phyloP scores from a whole-genome alignment of 2,329 filamentous ascomycete species.

The Nakataea oryzae region DNA sequence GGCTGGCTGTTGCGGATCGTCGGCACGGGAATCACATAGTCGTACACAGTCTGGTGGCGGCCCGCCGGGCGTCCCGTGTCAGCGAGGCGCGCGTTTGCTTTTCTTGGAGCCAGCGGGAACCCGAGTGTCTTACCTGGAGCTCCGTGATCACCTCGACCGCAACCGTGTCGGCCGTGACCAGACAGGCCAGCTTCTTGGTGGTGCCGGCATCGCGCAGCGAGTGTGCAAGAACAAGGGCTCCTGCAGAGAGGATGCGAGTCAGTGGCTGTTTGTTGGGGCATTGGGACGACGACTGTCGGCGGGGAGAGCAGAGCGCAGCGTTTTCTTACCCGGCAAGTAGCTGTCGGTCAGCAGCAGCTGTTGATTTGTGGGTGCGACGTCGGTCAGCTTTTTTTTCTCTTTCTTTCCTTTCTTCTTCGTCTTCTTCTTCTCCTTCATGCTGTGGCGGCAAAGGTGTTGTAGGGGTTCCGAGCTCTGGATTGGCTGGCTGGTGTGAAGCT shows the following conservation, averaged over 20 bases:
- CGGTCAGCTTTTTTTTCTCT: background rate
- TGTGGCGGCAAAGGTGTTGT: background rate
- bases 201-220: slow-evolving; percentile 87
- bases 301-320: too few species aligned
- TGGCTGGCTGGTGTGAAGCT: background rate
- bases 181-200: slow-evolving; percentile 71
- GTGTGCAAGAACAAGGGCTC: slow-evolving; percentile 86
- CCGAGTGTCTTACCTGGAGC: slow-evolving; percentile 54
- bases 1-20: slow-evolving; percentile 67
- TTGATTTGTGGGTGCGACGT: slow-evolving; percentile 7
- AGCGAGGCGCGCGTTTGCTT: background rate
- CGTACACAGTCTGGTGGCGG: slow-evolving; percentile 61
- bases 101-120: background rate
- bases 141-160: slow-evolving; percentile 65
- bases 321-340: slow-evolving; percentile 71
- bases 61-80: background rate
- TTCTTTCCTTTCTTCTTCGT: too few species aligned
- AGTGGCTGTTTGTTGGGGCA: background rate
- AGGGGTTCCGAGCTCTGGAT: background rate
- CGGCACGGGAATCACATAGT: slow-evolving; percentile 78
- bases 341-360: slow-evolving; percentile 87
- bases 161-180: slow-evolving; percentile 74
- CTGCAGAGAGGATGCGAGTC: slow-evolving; percentile 31
- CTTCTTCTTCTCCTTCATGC: too few species aligned
- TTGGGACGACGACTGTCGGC: background rate